A percentile compares a stretch with the other conserved stretches of the same genome.
These are phyloP conservation scores for Flaveria trinervia DNA, from an alignment of 129 eudicot species.

Conservation along the genomic window DNA sequence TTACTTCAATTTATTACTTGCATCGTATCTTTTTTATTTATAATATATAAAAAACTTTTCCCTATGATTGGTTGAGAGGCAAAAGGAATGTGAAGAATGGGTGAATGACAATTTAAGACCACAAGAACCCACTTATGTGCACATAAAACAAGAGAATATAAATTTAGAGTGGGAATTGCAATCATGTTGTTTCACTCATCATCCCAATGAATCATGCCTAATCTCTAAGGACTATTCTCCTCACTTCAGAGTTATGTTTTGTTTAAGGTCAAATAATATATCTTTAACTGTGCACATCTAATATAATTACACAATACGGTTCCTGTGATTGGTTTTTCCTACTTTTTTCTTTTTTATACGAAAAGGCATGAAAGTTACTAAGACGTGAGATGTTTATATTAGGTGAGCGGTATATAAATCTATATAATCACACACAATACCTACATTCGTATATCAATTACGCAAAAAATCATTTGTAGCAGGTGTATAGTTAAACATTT, in stretches of 20 bases:
- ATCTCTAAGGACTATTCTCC: conserved; percentile 15
- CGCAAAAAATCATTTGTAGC: no score
- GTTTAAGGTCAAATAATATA: background rate
- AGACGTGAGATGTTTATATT: no score
- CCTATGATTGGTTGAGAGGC: background rate
- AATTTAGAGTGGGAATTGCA: conserved; percentile 22
- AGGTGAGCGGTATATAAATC: no score
- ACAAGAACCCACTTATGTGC: conserved; percentile 28
- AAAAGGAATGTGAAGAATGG: conserved; percentile 31
- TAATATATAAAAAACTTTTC: no score
- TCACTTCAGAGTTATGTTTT: background rate
- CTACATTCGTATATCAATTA: no score
- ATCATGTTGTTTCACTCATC: conserved; percentile 37
- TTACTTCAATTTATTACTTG: background rate
- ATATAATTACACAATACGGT: background rate
- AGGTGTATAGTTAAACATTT: no score
- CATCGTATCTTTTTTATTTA: background rate
- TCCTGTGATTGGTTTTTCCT: no score
- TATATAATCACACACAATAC: no score
- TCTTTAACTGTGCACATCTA: no score
- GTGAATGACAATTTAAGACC: conserved; percentile 29
- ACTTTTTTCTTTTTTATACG: no score
- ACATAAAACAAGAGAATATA: conserved; percentile 37
- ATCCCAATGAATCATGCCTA: conserved; percentile 36
- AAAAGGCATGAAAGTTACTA: no score